These are phyloP conservation scores for Auricularia sp. DNA, from an alignment of 768 basidiomycete species.

Conservation along the genomic window DNA sequence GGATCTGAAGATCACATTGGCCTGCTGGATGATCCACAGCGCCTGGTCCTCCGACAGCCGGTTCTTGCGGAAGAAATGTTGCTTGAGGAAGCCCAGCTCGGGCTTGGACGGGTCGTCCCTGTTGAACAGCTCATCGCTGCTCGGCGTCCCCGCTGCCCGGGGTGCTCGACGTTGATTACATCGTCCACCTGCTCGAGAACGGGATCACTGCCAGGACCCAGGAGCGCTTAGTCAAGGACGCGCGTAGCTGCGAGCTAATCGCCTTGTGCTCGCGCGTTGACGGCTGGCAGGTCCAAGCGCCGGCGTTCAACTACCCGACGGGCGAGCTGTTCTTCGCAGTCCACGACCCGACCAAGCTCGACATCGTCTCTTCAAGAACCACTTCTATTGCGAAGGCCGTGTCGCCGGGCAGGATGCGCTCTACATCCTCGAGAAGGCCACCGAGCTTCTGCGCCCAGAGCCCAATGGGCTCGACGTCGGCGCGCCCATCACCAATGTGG, in stretches of 20 bases:
- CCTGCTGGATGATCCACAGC: too few species aligned
- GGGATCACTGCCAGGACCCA: slow-evolving; percentile 28
- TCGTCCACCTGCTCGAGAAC: slow-evolving; percentile 20
- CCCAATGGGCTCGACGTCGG: slow-evolving; percentile 35
- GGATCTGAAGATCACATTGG: too few species aligned
- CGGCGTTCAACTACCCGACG: slow-evolving; percentile 30
- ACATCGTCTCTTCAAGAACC: slow-evolving; percentile 38
- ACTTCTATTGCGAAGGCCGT: slow-evolving; percentile 34
- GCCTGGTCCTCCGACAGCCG: slow-evolving; percentile 80
- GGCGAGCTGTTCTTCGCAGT: slow-evolving; percentile 32
- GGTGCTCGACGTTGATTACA: neutral
- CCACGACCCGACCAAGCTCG: slow-evolving; percentile 27
- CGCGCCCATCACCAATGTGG: slow-evolving; percentile 33
- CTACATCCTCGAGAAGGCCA: slow-evolving; percentile 28
- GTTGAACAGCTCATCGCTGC: neutral
- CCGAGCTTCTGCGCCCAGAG: slow-evolving; percentile 29
- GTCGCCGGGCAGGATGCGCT: slow-evolving; percentile 33
- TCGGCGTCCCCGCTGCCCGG: neutral
- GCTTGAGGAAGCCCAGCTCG: slow-evolving; percentile 69
- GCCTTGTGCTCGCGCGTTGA: neutral
- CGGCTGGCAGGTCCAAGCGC: slow-evolving; percentile 29
- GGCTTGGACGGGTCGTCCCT: slow-evolving; percentile 32
- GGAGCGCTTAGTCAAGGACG: slow-evolving; percentile 31
- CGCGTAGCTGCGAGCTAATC: slow-evolving; percentile 9
- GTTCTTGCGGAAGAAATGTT: slow-evolving; percentile 85